Conservation (phyloP, 2,329 filamentous ascomycete species). For the Alternaria tenuissima region DNA sequence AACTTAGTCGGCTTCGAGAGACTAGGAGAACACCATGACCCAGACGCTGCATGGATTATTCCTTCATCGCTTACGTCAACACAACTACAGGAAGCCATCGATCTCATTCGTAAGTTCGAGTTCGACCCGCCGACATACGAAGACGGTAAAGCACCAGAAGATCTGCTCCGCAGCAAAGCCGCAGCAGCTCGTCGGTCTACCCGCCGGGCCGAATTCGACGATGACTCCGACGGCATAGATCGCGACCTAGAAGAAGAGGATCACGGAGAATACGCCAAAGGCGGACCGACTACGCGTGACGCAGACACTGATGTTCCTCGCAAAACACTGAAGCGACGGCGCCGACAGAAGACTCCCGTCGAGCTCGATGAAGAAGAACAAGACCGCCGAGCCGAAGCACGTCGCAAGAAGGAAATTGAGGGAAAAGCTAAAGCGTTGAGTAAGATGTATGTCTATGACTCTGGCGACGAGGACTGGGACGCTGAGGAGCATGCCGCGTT, state of each 20-base stretch:
- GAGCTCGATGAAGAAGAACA: constrained; percentile 70
- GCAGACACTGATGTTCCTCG: constrained; percentile 61
- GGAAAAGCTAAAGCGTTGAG: constrained; percentile 85
- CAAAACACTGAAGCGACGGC: constrained; percentile 65
- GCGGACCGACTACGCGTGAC: constrained; percentile 69
- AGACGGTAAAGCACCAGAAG: constrained; percentile 75
- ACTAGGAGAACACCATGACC: constrained; percentile 72
- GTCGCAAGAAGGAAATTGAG: constrained; percentile 75
- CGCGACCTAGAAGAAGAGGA: constrained; percentile 62
- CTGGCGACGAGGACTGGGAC: constrained; percentile 90
- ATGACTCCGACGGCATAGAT: constrained; percentile 70
- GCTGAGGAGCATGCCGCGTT: constrained; percentile 76
- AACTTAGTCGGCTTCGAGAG: constrained; percentile 75
- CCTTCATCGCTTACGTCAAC: constrained; percentile 71
- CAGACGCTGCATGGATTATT: constrained; percentile 80
- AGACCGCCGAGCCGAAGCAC: constrained; percentile 67
- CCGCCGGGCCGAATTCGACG: constrained; percentile 70
- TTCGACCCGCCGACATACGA: constrained; percentile 81
- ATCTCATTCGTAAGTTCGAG: constrained; percentile 78
- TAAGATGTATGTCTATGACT: constrained; percentile 78
- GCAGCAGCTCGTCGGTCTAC: constrained; percentile 52
- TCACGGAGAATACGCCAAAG: constrained; percentile 71
- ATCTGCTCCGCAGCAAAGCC: constrained; percentile 78
- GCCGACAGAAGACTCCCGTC: constrained; percentile 61
- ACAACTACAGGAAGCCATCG: constrained; percentile 72